Conservation (phyloP, 768 basidiomycete genomes). For the Tylopilus balloui region DNA sequence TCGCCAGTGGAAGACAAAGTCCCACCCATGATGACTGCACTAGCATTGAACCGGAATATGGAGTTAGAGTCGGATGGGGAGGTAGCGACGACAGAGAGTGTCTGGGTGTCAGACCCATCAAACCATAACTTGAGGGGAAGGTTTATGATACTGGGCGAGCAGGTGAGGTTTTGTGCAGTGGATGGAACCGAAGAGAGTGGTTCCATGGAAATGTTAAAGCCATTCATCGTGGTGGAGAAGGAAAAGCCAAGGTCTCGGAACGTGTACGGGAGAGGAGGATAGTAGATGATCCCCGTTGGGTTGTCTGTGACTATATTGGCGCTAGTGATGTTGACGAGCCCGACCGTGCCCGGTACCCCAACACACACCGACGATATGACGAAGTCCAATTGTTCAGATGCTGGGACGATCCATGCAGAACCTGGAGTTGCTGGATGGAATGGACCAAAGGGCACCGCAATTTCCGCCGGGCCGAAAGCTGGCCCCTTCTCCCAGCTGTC, state of each 20-base stretch:
- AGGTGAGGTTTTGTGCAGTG: slow-evolving; percentile 9
- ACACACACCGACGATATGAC: slow-evolving; percentile 5
- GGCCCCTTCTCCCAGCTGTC: slow-evolving; percentile 4
- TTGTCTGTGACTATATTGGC: neutral
- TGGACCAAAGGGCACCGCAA: slow-evolving; percentile 1
- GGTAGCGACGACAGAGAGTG: slow-evolving; percentile 4
- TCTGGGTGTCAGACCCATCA: slow-evolving; percentile 4
- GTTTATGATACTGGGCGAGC: neutral
- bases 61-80: neutral
- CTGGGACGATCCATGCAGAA: neutral
- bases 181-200: slow-evolving; percentile 8
- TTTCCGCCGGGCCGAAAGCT: accelerated
- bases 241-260: neutral
- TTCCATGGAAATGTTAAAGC: slow-evolving; percentile 16
- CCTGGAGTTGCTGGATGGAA: neutral
- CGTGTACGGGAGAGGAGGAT: slow-evolving; percentile 7
- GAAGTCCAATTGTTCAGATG: slow-evolving; percentile 1
- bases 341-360: neutral
- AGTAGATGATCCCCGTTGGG: slow-evolving; percentile 4
- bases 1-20: slow-evolving; percentile 6
- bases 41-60: slow-evolving; percentile 10
- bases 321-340: slow-evolving; percentile 9
- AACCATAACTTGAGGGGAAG: neutral
- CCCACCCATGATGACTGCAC: slow-evolving; percentile 5
- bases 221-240: slow-evolving; percentile 8